Percentiles rank a stretch among this genome's conserved stretches.
Evolutionary conservation across 169 alveolate genomes (phyloP).

Genomic region (Theileria parva): DNA sequence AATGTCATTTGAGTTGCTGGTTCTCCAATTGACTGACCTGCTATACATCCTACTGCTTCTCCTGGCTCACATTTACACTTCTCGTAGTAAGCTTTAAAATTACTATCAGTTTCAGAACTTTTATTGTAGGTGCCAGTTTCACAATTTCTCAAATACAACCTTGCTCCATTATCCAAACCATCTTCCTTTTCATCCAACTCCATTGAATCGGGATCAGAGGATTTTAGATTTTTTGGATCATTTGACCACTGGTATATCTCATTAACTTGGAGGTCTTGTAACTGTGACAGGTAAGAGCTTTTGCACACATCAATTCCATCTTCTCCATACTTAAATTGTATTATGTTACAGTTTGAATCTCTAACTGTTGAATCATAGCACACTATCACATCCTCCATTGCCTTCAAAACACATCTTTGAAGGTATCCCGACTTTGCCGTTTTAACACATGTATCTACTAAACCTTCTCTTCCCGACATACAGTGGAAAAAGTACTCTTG

Average conservation of each 20-base stretch:
- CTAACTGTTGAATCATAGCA: slow-evolving; percentile 97
- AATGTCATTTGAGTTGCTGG: slow-evolving; percentile 99
- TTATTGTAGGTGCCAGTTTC: slow-evolving; percentile 9
- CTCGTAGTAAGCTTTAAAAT: slow-evolving; percentile 44
- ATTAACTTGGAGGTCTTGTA: slow-evolving; percentile 74
- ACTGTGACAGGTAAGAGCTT: slow-evolving; percentile 85
- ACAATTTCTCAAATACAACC: neutral
- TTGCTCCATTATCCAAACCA: neutral
- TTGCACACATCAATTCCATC: slow-evolving; percentile 94
- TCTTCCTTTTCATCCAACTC: slow-evolving; percentile 37
- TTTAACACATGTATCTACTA: slow-evolving; percentile 98
- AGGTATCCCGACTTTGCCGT: slow-evolving; percentile 97
- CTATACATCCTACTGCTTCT: slow-evolving; percentile 98
- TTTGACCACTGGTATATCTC: slow-evolving; percentile 7
- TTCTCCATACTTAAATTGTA: slow-evolving; percentile 97
- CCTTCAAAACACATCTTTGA: slow-evolving; percentile 96
- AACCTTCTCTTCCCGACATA: slow-evolving; percentile 99
- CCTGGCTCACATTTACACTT: slow-evolving; percentile 88
- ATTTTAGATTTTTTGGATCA: slow-evolving; percentile 7
- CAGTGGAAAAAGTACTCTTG: slow-evolving; percentile 98
- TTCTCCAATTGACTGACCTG: slow-evolving; percentile 99
- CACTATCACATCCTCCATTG: slow-evolving; percentile 91
- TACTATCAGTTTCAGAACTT: slow-evolving; percentile 8
- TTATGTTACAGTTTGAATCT: slow-evolving; percentile 92
- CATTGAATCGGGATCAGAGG: neutral